Evolutionary conservation across 768 basidiomycete species (phyloP), one percentile per base, ranked within the genome.

Genomic region (Serpula lacrymans): DNA sequence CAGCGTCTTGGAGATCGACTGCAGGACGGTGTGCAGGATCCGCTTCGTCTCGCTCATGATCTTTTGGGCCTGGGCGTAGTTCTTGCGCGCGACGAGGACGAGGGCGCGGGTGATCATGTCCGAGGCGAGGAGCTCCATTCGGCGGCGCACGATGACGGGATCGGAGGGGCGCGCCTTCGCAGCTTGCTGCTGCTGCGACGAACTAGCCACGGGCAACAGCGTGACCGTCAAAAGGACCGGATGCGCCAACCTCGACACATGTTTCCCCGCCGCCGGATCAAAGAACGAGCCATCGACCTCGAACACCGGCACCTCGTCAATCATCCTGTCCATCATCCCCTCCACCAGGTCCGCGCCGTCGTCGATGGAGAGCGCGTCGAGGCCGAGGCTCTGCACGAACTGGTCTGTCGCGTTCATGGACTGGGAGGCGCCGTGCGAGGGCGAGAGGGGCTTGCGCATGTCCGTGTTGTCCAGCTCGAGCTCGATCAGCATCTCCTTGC

Each of bases 61-160:
- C 54, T 88, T 87, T 55, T 87, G 84, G 2, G 95, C 96, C 49
- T 94, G 92, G 0, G 82, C 72, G 64, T 82, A 88, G 59, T 97
- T 96, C 59, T 92, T 80, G 52, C 93, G 72, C 28, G 90, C 88
- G 38, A 96, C 93, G 32, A 98, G 77, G 22, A 98, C 87, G 22
- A 99, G 75, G 13, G 87, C 85, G 9, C 96, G 82, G 2, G 93
- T 93, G 58, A 98, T 92, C 92, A 98, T 98, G 63, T 98, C 96
- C 20, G 86, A 88, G 18, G 92, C 88, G 27, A 98, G 77, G 4
- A 99, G 78, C 69, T 99, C 96, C 92, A 98, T 96, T 17, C 95
- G 71, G 27, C 96, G 75, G 20, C 96, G 82, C 20, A 95, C 88
- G 52, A 99, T 93, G 37, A 86, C 80, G 1, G 92, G 84, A 55